These are phyloP conservation scores for Teratosphaeria pseudoeucalypti DNA, from an alignment of 2,329 filamentous ascomycete genomes.

Conservation along the genomic window DNA sequence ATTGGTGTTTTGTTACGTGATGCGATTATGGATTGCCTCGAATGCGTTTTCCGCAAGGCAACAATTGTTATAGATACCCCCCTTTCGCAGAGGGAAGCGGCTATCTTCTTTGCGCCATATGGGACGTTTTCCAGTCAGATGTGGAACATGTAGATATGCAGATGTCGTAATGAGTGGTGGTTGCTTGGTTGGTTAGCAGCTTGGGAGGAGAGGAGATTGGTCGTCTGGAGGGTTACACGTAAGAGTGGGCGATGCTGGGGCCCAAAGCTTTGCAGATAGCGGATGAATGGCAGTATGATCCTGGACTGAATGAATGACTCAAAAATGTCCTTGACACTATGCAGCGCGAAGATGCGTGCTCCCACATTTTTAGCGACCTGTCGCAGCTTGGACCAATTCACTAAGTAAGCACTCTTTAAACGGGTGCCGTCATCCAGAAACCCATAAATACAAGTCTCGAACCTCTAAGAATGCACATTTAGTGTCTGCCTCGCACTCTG, in stretches of 20 bases:
- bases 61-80: not conserved
- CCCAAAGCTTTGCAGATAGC: not conserved
- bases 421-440: not conserved
- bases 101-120: not conserved
- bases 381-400: too few relatives aligned
- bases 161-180: not conserved
- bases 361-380: too few relatives aligned
- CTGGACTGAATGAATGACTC: not conserved
- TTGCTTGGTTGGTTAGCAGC: not conserved
- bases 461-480: not conserved
- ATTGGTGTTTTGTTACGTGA: not conserved
- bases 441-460: not conserved
- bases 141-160: not conserved
- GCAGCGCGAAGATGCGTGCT: too few relatives aligned
- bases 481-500: not conserved
- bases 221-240: not conserved
- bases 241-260: not conserved
- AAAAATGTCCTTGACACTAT: not conserved
- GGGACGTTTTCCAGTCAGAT: not conserved
- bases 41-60: not conserved
- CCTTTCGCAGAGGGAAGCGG: not conserved
- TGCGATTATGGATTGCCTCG: not conserved
- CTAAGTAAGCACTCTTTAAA: not conserved
- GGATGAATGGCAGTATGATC: not conserved
- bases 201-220: not conserved